Percentiles rank a stretch among this genome's conserved stretches.
Conservation (phyloP, 2,329 filamentous ascomycete genomes). For the Cladosporium velox region DNA sequence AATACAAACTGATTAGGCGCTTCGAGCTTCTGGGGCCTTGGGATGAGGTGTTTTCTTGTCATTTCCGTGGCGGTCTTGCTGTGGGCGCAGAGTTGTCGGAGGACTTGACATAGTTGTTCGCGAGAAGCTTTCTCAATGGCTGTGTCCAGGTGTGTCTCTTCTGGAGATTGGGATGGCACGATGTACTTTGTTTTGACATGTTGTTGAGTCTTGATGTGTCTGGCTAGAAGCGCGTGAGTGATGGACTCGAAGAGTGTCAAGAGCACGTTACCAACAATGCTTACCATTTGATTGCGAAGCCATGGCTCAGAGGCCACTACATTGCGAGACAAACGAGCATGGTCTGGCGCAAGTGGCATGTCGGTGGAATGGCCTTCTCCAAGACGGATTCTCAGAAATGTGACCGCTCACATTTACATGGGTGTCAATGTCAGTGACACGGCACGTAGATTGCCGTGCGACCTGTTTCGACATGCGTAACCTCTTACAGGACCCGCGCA, state of each 20-base stretch:
- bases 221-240: background rate
- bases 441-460: background rate
- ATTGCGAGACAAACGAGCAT: background rate
- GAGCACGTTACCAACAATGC: background rate
- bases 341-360: background rate
- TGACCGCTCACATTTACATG: background rate
- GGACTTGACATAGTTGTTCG: background rate
- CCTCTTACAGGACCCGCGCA: background rate
- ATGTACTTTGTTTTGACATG: background rate
- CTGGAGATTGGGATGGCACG: background rate
- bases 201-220: background rate
- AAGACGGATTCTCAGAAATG: background rate
- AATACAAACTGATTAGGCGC: background rate
- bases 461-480: conserved; percentile 6
- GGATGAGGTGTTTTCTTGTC: background rate
- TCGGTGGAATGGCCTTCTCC: background rate
- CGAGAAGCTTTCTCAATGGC: conserved; percentile 1
- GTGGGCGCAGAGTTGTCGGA: conserved; percentile 5
- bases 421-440: background rate
- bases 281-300: background rate
- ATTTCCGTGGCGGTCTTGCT: conserved; percentile 6
- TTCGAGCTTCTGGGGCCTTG: background rate
- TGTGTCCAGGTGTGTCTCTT: background rate
- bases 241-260: background rate
- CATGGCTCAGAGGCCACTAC: background rate